Conservation (phyloP, 2,329 filamentous ascomycete species). For the Ophiocordyceps sinensis region DNA sequence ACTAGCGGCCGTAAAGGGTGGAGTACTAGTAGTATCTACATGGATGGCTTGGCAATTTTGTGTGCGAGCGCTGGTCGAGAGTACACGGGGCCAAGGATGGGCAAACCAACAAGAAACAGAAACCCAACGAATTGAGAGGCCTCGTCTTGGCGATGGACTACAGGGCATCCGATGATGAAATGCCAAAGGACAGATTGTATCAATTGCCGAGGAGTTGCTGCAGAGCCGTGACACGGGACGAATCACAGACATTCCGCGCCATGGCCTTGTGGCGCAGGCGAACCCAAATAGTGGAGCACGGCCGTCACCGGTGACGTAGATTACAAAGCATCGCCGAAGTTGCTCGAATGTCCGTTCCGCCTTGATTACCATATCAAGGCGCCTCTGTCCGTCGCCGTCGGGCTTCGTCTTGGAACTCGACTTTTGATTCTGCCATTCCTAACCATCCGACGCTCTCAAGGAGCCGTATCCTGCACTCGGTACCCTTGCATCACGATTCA, state of each 20-base stretch:
- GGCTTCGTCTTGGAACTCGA: not conserved
- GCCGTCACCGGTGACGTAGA: conserved; percentile 15
- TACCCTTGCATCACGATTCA: not conserved
- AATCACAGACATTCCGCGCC: too few species aligned
- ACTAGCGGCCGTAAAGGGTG: not conserved
- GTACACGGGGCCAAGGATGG: too few species aligned
- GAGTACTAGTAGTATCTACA: not conserved
- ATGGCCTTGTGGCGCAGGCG: not conserved
- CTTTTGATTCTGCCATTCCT: not conserved
- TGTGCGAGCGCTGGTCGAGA: not conserved
- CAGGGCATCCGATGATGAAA: too few species aligned
- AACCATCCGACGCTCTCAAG: not conserved
- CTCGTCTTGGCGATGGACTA: too few species aligned
- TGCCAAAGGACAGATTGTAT: too few species aligned
- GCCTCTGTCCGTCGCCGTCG: not conserved
- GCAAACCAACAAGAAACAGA: too few species aligned
- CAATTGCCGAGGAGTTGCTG: too few species aligned
- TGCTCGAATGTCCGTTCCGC: conserved; percentile 7
- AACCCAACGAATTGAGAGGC: too few species aligned
- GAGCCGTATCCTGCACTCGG: not conserved
- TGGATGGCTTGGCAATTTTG: not conserved
- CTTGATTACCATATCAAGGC: not conserved
- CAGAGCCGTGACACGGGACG: too few species aligned
- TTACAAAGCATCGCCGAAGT: conserved; percentile 26
- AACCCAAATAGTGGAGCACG: not conserved